Conservation (phyloP, 768 basidiomycete species). For the Artomyces pyxidatus region DNA sequence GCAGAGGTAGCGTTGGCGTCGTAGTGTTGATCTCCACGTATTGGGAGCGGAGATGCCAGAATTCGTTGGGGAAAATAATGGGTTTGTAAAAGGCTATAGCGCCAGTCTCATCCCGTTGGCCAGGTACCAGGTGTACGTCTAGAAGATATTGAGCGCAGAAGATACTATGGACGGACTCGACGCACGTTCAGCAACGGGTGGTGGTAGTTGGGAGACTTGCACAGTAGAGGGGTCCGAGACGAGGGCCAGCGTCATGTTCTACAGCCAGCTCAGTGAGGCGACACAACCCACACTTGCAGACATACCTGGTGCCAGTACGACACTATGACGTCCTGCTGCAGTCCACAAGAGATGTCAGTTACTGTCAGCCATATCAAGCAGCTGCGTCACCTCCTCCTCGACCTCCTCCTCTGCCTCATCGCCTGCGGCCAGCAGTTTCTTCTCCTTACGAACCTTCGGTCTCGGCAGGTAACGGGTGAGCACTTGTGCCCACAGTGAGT, state of each 20-base stretch:
- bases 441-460: constrained; percentile 67
- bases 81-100: constrained; percentile 74
- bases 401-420: constrained; percentile 31
- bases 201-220: constrained; percentile 46
- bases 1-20: constrained; percentile 68
- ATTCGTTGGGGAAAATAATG: constrained; percentile 88
- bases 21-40: constrained; percentile 82
- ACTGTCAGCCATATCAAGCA: too few relatives aligned
- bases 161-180: constrained; percentile 12
- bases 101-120: constrained; percentile 54
- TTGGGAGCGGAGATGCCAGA: constrained; percentile 84
- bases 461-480: constrained; percentile 80
- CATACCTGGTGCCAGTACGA: constrained; percentile 79
- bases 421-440: constrained; percentile 56
- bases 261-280: constrained; percentile 8
- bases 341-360: constrained; percentile 10
- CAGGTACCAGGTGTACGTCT: constrained; percentile 61
- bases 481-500: too few relatives aligned
- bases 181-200: constrained; percentile 56
- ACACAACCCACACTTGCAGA: too few relatives aligned
- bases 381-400: constrained; percentile 43
- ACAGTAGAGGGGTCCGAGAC: constrained; percentile 62
- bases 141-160: constrained; percentile 14
- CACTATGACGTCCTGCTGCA: constrained; percentile 50
- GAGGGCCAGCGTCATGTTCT: constrained; percentile 86